A percentile compares a stretch with the other conserved stretches of the same genome.
Conservation (phyloP, 2,329 filamentous ascomycete species). For the Fusarium avenaceum region DNA sequence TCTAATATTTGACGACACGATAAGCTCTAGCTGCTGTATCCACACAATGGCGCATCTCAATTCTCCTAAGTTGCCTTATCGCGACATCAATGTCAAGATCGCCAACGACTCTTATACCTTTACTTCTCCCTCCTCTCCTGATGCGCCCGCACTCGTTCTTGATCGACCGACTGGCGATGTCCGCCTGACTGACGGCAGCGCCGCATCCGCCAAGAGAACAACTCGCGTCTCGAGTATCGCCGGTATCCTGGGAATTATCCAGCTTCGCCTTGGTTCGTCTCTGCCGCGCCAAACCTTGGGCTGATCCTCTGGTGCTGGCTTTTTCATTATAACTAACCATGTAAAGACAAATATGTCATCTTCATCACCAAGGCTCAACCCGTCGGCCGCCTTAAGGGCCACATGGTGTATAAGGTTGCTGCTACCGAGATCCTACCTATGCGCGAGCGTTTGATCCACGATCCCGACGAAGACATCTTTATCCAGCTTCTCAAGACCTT, state of each 20-base stretch:
- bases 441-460: constrained; percentile 90
- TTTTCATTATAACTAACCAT: constrained; percentile 40
- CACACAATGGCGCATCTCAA: constrained; percentile 56
- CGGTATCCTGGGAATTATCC: constrained; percentile 94
- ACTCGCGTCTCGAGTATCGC: constrained; percentile 88
- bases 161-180: constrained; percentile 94
- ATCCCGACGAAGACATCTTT: constrained; percentile 95
- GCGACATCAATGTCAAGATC: constrained; percentile 97
- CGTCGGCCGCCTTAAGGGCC: constrained; percentile 90
- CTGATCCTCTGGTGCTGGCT: constrained; percentile 19
- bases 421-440: constrained; percentile 94
- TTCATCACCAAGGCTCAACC: constrained; percentile 95
- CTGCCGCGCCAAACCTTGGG: constrained; percentile 28
- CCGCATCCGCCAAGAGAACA: constrained; percentile 79
- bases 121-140: constrained; percentile 92
- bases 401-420: constrained; percentile 95
- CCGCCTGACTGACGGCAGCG: constrained; percentile 82
- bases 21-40: constrained; percentile 31
- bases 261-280: constrained; percentile 85
- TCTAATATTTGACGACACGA: constrained; percentile 17
- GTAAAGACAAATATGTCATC: constrained; percentile 90
- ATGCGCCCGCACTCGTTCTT: constrained; percentile 87
- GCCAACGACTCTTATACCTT: constrained; percentile 95
- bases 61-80: constrained; percentile 74
- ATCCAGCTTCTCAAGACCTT: constrained; percentile 84